Conservation (phyloP, 495 filamentous ascomycete species). For the Aspergillus bertholletiae region DNA sequence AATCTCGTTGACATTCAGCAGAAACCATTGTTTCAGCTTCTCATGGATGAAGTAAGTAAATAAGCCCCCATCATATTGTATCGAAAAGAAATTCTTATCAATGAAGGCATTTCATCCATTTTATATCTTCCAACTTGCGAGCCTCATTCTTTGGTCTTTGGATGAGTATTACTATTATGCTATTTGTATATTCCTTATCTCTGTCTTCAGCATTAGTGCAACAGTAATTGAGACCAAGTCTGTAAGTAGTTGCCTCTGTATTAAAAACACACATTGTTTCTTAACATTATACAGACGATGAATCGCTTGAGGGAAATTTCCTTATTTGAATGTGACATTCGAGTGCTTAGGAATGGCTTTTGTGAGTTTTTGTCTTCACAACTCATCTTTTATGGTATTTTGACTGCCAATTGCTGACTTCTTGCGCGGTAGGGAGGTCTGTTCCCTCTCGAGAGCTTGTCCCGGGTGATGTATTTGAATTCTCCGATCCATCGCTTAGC, state of each 20-base stretch:
- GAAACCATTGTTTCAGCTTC: constrained; percentile 74
- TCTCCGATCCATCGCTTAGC: constrained; percentile 92
- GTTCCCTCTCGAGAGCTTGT: constrained; percentile 84
- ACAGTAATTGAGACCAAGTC: constrained; percentile 88
- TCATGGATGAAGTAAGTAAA: constrained; percentile 77
- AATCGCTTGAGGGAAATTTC: constrained; percentile 86
- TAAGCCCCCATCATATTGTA: not conserved
- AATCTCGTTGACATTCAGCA: constrained; percentile 91
- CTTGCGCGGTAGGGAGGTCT: constrained; percentile 62
- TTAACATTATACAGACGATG: constrained; percentile 67
- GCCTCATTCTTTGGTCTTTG: constrained; percentile 88
- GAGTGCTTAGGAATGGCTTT: constrained; percentile 90
- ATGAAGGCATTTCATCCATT: constrained; percentile 88
- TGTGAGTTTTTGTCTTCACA: constrained; percentile 54
- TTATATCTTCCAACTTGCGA: constrained; percentile 97
- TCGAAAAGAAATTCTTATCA: constrained; percentile 15
- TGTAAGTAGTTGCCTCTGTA: constrained; percentile 36
- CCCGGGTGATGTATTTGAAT: constrained; percentile 95
- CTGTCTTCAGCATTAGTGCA: constrained; percentile 81
- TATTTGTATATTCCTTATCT: constrained; percentile 92
- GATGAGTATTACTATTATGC: constrained; percentile 99
- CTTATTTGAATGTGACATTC: constrained; percentile 88
- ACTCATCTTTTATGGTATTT: not conserved
- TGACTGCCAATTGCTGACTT: constrained; percentile 1
- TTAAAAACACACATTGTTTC: not conserved